Evolutionary conservation across 163 green algal genomes (phyloP).

Genomic region (Scenedesmus sp.): DNA sequence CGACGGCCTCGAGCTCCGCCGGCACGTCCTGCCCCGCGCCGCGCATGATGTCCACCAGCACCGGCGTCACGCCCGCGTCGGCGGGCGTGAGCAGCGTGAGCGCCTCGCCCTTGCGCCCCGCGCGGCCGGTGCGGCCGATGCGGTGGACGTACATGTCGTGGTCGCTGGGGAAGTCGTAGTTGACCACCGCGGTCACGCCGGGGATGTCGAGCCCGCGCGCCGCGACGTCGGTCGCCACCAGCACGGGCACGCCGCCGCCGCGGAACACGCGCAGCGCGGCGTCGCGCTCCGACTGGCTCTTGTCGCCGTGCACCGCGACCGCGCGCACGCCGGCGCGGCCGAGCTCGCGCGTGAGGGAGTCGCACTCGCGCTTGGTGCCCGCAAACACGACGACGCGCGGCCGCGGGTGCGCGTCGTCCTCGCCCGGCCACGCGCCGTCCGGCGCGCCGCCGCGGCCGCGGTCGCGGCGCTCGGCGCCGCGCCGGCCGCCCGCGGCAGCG

Average conservation of each 20-base stretch:
- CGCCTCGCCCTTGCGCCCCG: conserved; percentile 23
- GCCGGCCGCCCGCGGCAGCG: no score
- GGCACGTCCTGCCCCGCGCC: conserved; percentile 68
- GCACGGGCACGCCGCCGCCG: conserved; percentile 71
- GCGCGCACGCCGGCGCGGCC: conserved; percentile 44
- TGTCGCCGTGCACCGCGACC: conserved; percentile 93
- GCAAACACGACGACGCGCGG: conserved; percentile 25
- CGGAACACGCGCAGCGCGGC: conserved; percentile 87
- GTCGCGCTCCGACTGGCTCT: conserved; percentile 92
- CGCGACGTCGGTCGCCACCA: conserved; percentile 96
- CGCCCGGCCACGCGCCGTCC: not conserved
- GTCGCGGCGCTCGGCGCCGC: not conserved
- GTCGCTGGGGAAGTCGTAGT: conserved; percentile 89
- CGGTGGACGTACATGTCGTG: conserved; percentile 71
- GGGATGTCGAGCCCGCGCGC: conserved; percentile 93
- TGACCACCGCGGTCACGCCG: conserved; percentile 90
- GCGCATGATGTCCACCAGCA: conserved; percentile 61
- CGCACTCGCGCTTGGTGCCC: conserved; percentile 60
- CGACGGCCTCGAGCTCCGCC: conserved; percentile 57
- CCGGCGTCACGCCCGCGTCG: conserved; percentile 20
- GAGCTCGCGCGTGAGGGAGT: conserved; percentile 51
- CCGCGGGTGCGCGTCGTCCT: not conserved
- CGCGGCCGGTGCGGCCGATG: conserved; percentile 87
- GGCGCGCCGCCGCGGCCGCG: not conserved
- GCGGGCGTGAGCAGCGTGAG: conserved; percentile 42